Conservation (phyloP, 2,329 filamentous ascomycete genomes). For the Trichoderma sp. region DNA sequence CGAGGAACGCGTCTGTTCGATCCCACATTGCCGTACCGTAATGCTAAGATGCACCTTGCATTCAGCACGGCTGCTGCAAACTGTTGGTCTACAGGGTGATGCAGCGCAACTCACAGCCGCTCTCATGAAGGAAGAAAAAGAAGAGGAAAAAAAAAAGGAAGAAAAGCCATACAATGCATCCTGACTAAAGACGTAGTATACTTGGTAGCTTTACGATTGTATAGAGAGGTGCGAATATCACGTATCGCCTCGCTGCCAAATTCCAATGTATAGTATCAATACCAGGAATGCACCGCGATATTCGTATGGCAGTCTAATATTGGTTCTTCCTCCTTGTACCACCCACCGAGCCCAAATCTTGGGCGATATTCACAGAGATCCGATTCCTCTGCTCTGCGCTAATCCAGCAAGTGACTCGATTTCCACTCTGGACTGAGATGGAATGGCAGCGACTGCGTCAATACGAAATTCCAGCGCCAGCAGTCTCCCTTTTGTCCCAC, state of each 20-base stretch:
- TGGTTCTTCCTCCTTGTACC: not conserved
- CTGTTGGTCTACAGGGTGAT: not conserved
- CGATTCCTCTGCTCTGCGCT: constrained; percentile 1
- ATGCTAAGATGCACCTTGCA: not conserved
- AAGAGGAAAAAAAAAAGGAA: not conserved
- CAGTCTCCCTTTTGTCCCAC: constrained; percentile 12
- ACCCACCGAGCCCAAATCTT: not conserved
- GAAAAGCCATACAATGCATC: not conserved
- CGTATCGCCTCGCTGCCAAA: not conserved
- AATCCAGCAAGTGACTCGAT: not conserved
- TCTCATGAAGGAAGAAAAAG: not conserved
- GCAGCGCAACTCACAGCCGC: not conserved
- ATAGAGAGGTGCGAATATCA: not conserved
- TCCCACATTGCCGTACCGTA: not conserved
- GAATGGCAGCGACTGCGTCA: constrained; percentile 23
- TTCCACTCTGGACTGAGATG: not conserved
- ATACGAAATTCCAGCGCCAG: constrained; percentile 29
- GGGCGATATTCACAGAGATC: not conserved
- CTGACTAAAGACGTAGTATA: not conserved
- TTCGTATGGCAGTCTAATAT: not conserved
- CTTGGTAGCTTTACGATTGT: not conserved
- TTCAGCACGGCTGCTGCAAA: not conserved
- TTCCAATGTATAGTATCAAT: constrained; percentile 24
- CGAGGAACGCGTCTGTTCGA: not conserved
- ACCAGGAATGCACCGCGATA: constrained; percentile 31